phyloP scores from a whole-genome alignment of 139 green algal genomes.

The Closterium sp. region DNA sequence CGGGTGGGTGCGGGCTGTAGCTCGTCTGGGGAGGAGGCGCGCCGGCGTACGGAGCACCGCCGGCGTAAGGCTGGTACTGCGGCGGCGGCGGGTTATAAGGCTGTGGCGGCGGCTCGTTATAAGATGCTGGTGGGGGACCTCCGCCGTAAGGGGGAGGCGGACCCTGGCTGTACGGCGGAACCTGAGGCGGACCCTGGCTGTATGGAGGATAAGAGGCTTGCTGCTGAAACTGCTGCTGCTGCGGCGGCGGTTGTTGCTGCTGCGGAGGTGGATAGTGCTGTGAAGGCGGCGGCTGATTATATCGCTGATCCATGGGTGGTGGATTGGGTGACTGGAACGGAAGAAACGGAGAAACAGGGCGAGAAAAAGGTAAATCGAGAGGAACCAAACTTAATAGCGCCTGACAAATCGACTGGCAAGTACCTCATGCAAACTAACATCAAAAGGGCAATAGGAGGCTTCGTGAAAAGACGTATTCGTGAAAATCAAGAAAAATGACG shows the following conservation, averaged over 20 bases:
- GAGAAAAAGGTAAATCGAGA: no score
- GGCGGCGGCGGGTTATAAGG: neutral
- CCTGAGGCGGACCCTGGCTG: neutral
- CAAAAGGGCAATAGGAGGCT: no score
- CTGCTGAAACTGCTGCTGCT: neutral
- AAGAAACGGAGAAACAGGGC: neutral
- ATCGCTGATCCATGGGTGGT: neutral
- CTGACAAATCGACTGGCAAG: no score
- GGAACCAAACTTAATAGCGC: no score
- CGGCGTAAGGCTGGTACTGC: neutral
- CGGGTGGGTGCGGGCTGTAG: neutral
- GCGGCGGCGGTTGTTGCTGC: no score
- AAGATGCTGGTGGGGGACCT: neutral
- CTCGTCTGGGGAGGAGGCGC: neutral
- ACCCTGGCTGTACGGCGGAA: neutral
- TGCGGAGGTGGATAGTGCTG: neutral
- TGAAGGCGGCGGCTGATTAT: neutral
- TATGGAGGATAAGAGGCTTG: neutral
- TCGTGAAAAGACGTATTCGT: no score
- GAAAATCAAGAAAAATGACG: no score
- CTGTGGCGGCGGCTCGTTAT: neutral
- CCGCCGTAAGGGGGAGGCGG: neutral
- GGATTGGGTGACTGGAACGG: neutral
- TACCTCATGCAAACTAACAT: no score
- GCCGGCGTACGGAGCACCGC: neutral